These are phyloP conservation scores for Mucor ambiguus DNA, from an alignment of 371 early-diverging fungal genomes.

Conservation along the genomic window DNA sequence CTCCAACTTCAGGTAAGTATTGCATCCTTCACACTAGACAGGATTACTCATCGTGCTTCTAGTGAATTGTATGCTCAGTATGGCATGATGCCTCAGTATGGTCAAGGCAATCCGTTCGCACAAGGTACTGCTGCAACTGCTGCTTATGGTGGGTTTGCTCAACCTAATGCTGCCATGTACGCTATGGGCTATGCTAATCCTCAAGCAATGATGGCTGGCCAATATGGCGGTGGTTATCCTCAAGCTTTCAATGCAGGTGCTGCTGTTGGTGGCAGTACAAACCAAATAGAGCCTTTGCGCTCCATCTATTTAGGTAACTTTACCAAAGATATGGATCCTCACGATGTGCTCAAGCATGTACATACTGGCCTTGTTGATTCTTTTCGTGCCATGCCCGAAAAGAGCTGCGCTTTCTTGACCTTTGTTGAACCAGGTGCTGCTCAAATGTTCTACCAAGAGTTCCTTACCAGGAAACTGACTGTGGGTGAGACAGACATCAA, in stretches of 20 bases:
- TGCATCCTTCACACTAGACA: neutral
- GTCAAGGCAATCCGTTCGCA: conserved; percentile 18
- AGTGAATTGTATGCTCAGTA: conserved; percentile 38
- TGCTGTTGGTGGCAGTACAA: neutral
- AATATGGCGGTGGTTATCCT: conserved; percentile 11
- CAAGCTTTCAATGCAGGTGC: conserved; percentile 14
- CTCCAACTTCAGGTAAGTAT: neutral
- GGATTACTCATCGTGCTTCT: neutral
- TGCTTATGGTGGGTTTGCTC: conserved; percentile 11
- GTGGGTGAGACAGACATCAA: conserved; percentile 56
- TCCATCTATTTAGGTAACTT: conserved; percentile 81
- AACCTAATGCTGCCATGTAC: conserved; percentile 24
- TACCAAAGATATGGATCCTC: conserved; percentile 53
- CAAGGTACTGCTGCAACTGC: conserved; percentile 10
- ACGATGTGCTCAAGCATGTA: conserved; percentile 72
- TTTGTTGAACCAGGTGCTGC: conserved; percentile 76
- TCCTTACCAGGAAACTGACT: conserved; percentile 29
- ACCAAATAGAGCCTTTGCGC: conserved; percentile 45
- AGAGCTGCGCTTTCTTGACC: conserved; percentile 77
- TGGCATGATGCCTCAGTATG: conserved; percentile 23
- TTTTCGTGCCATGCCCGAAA: conserved; percentile 66
- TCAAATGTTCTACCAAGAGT: conserved; percentile 53
- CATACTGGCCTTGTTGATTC: conserved; percentile 74
- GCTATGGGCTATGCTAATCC: conserved; percentile 11
- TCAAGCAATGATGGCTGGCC: neutral